A percentile compares a stretch with the other conserved stretches of the same genome.
Evolutionary conservation across 306 rosid genomes (phyloP).

Genomic region (Fragaria iinumae): DNA sequence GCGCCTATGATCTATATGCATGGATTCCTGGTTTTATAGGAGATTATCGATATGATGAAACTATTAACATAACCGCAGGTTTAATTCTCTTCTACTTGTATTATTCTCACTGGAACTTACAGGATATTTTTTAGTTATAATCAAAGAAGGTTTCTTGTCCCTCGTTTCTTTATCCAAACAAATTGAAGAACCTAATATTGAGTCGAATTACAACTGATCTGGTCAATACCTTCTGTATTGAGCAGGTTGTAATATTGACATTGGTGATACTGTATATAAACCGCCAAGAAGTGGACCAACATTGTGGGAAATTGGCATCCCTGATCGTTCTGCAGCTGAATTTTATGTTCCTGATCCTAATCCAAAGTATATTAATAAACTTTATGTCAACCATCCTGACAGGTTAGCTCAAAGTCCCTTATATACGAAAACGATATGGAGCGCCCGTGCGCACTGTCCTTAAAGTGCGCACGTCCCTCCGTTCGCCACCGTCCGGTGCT

Average conservation of each 20-base stretch:
- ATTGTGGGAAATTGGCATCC: slow-evolving; percentile 90
- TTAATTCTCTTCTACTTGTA: background rate
- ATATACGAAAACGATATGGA: no score
- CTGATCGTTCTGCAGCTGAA: slow-evolving; percentile 83
- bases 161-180: no score
- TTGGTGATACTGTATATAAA: slow-evolving; percentile 61
- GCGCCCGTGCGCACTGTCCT: no score
- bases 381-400: slow-evolving; percentile 76
- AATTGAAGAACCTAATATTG: background rate
- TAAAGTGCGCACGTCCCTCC: no score
- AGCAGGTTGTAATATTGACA: slow-evolving; percentile 50
- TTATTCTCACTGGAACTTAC: background rate
- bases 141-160: background rate
- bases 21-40: slow-evolving; percentile 85
- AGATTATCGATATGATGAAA: slow-evolving; percentile 51
- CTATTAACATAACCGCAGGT: slow-evolving; percentile 62
- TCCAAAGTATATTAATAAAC: slow-evolving; percentile 68
- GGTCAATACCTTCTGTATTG: background rate
- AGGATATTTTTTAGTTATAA: background rate
- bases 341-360: slow-evolving; percentile 80
- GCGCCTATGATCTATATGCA: slow-evolving; percentile 63
- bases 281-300: slow-evolving; percentile 89
- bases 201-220: background rate
- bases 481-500: no score
- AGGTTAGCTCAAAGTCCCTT: slow-evolving; percentile 29